phyloP scores from a whole-genome alignment of 306 rosid genomes.

The Dryas alaskensis region DNA sequence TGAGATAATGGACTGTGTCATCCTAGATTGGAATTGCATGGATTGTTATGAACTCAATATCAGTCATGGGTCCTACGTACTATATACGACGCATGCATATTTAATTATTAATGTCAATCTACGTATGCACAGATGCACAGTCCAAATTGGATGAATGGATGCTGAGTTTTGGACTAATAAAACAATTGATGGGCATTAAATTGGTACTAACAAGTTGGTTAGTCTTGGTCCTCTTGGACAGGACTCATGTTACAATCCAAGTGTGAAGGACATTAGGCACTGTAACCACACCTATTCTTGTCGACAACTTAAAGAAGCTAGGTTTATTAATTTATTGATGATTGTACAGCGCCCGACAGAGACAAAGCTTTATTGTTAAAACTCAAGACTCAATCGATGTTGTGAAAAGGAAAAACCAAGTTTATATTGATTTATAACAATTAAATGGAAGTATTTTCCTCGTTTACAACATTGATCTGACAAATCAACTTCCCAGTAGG shows the following conservation, averaged over 20 bases:
- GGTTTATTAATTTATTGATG: neutral
- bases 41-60: too few relatives aligned
- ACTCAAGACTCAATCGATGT: neutral
- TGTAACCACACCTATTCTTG: neutral
- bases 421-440: neutral
- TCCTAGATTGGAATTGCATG: too few relatives aligned
- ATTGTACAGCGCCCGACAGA: neutral
- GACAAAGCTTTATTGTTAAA: neutral
- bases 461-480: constrained; percentile 7
- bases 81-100: neutral
- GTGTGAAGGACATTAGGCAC: neutral
- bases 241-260: constrained; percentile 1
- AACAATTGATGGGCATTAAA: neutral
- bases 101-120: neutral
- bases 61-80: too few relatives aligned
- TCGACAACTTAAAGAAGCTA: neutral
- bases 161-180: neutral
- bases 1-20: too few relatives aligned
- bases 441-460: neutral
- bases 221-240: neutral
- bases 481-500: neutral
- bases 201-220: neutral
- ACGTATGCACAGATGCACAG: neutral
- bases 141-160: constrained; percentile 1
- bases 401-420: neutral